These are phyloP conservation scores for Talaromyces sp. DNA, from an alignment of 2,329 filamentous ascomycete genomes.

Conservation along the genomic window DNA sequence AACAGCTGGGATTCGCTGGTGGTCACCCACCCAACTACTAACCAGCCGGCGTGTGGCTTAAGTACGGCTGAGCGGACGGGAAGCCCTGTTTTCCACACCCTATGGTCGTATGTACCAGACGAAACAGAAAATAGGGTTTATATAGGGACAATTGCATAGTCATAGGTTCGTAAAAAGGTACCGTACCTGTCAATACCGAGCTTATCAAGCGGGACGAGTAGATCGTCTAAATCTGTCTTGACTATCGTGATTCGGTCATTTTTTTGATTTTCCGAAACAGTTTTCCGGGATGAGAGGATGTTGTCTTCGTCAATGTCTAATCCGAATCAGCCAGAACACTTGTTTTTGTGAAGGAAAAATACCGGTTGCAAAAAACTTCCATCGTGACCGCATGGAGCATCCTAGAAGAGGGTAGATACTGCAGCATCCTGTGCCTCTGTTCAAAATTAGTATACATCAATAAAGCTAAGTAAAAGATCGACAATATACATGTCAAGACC, in stretches of 20 bases:
- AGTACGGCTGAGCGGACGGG: conserved; percentile 18
- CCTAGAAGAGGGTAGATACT: conserved; percentile 86
- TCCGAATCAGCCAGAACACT: neutral
- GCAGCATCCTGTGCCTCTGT: conserved; percentile 77
- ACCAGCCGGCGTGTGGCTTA: conserved; percentile 35
- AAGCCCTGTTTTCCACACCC: conserved; percentile 19
- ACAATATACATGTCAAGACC: conserved; percentile 68
- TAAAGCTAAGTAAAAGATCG: neutral
- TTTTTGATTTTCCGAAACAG: conserved; percentile 63
- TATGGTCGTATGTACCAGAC: conserved; percentile 9
- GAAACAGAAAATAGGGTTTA: neutral
- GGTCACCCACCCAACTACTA: conserved; percentile 47
- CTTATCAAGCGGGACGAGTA: conserved; percentile 58
- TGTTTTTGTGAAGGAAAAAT: neutral
- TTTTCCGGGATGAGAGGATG: conserved; percentile 59
- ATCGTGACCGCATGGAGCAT: conserved; percentile 60
- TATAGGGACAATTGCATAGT: neutral
- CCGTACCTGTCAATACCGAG: conserved; percentile 21
- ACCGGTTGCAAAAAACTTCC: conserved; percentile 68
- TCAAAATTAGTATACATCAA: conserved; percentile 11
- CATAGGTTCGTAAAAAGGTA: neutral
- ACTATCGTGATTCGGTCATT: conserved; percentile 61
- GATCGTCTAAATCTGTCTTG: conserved; percentile 45
- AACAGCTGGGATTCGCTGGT: conserved; percentile 45
- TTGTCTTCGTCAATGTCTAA: conserved; percentile 70